These are phyloP conservation scores for Tranzscheliella williamsii DNA, from an alignment of 1,284 basidiomycete species.

Conservation along the genomic window DNA sequence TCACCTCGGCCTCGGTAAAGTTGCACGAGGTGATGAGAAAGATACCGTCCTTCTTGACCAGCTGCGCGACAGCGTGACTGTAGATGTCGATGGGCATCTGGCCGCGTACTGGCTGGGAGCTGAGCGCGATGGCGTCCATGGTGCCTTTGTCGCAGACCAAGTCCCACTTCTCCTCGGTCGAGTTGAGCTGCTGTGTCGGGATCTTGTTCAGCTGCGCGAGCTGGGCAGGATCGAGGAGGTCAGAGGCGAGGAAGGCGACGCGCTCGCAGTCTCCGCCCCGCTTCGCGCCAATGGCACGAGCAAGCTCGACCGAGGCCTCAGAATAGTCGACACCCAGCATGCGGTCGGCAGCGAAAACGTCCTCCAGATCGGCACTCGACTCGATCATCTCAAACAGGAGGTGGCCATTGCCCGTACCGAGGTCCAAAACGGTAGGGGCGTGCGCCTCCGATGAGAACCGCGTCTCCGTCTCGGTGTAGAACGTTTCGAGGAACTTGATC, in stretches of 20 bases:
- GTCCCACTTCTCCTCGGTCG: constrained; percentile 45
- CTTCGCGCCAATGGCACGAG: constrained; percentile 43
- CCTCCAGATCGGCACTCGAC: constrained; percentile 63
- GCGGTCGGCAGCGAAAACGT: constrained; percentile 67
- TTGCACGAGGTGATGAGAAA: constrained; percentile 85
- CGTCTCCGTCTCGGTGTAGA: constrained; percentile 14
- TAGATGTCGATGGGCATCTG: constrained; percentile 69
- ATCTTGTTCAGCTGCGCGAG: constrained; percentile 5
- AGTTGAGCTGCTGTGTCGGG: not conserved
- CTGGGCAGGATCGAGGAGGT: constrained; percentile 49
- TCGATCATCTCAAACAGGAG: constrained; percentile 72
- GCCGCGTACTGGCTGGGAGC: constrained; percentile 68
- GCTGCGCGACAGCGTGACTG: constrained; percentile 67
- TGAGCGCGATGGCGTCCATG: constrained; percentile 82
- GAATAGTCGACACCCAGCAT: constrained; percentile 84
- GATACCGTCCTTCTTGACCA: constrained; percentile 68
- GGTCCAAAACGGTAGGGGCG: constrained; percentile 49
- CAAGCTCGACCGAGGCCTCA: constrained; percentile 68
- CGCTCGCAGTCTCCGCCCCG: constrained; percentile 40
- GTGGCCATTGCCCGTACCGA: constrained; percentile 84
- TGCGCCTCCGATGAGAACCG: constrained; percentile 1
- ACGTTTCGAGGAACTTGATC: constrained; percentile 62
- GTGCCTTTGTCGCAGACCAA: constrained; percentile 62
- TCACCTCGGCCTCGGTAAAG: constrained; percentile 81
- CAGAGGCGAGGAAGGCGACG: constrained; percentile 54